A percentile compares a stretch with the other conserved stretches of the same genome.
Evolutionary conservation across 1,284 basidiomycete species (phyloP).

Genomic region (Anthracocystis panici-leucophaei): DNA sequence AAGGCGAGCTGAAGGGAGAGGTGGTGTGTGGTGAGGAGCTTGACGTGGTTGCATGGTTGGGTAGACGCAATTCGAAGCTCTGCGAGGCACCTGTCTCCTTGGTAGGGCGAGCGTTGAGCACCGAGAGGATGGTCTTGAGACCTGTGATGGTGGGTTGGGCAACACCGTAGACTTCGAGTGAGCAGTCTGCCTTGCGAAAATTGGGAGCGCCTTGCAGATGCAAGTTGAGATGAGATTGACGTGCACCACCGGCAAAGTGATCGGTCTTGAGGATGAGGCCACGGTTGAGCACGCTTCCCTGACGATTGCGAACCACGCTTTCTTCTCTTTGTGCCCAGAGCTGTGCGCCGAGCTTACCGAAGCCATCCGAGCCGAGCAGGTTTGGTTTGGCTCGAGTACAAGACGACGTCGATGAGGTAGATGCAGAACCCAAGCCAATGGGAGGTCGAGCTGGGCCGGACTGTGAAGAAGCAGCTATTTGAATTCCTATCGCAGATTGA

Average conservation of each 20-base stretch:
- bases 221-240: constrained; percentile 76
- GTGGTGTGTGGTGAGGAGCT: constrained; percentile 13
- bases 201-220: constrained; percentile 93
- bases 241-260: constrained; percentile 59
- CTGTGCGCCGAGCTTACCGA: constrained; percentile 38
- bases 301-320: constrained; percentile 83
- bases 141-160: constrained; percentile 96
- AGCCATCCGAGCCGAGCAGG: constrained; percentile 42
- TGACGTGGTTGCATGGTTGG: constrained; percentile 12
- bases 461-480: constrained; percentile 8
- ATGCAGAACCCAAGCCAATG: constrained; percentile 4
- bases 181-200: constrained; percentile 79
- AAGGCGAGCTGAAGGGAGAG: constrained; percentile 24
- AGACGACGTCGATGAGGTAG: constrained; percentile 10
- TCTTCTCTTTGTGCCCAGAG: constrained; percentile 58
- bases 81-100: constrained; percentile 21
- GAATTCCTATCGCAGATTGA: neutral
- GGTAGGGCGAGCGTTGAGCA: constrained; percentile 74
- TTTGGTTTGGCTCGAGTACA: constrained; percentile 26
- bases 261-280: constrained; percentile 92
- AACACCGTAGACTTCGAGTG: constrained; percentile 67
- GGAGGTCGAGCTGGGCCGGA: neutral
- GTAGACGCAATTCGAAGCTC: constrained; percentile 27
- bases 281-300: constrained; percentile 87
- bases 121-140: constrained; percentile 87